Conservation (phyloP, 441 rosid species). For the Brassica hybrid region DNA sequence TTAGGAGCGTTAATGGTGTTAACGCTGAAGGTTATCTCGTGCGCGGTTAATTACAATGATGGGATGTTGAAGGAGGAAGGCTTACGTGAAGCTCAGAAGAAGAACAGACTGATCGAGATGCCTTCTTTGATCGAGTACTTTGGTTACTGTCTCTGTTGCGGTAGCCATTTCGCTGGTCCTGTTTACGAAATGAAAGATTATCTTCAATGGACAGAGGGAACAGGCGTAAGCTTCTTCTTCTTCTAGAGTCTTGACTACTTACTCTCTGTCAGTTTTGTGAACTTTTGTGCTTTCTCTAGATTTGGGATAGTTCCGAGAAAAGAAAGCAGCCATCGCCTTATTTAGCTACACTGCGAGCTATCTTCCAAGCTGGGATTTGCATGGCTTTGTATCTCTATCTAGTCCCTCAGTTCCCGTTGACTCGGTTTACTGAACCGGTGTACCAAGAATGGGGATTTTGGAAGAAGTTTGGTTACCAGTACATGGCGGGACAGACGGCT, state of each 20-base stretch:
- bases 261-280: conserved; percentile 10
- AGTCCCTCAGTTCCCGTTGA: conserved; percentile 64
- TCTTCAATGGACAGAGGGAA: conserved; percentile 83
- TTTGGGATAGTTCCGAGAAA: conserved; percentile 60
- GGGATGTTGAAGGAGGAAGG: conserved; percentile 79
- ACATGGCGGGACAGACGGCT: conserved; percentile 77
- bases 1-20: conserved; percentile 94
- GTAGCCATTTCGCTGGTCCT: conserved; percentile 96
- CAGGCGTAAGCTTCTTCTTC: conserved; percentile 62
- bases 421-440: conserved; percentile 65
- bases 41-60: conserved; percentile 82
- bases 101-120: conserved; percentile 60
- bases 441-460: conserved; percentile 89
- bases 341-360: conserved; percentile 66
- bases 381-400: conserved; percentile 80
- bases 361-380: conserved; percentile 78
- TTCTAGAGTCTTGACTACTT: neutral
- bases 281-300: conserved; percentile 47
- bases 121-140: conserved; percentile 82
- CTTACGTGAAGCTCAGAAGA: conserved; percentile 81
- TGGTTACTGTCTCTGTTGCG: conserved; percentile 94
- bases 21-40: conserved; percentile 86
- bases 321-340: conserved; percentile 61
- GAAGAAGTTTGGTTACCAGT: conserved; percentile 81
- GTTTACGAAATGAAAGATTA: conserved; percentile 93